Conservation (phyloP, 768 basidiomycete genomes). For the Daedaleopsis sinensis region DNA sequence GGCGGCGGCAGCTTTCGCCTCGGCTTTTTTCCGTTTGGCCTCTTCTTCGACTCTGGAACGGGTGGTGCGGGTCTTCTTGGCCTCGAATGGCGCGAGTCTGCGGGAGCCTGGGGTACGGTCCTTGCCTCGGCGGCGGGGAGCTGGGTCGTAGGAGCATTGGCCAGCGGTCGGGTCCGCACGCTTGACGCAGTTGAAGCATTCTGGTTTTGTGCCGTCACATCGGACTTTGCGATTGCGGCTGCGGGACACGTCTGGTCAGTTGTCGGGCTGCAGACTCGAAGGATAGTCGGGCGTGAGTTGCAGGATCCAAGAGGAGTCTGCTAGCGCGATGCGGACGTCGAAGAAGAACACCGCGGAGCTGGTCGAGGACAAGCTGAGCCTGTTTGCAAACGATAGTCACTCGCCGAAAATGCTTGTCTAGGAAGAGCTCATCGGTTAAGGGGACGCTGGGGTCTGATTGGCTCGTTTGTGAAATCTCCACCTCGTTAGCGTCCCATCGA, state of each 20-base stretch:
- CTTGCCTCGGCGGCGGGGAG: slow-evolving; percentile 79
- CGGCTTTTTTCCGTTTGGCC: slow-evolving; percentile 8
- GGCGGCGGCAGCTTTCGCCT: background rate
- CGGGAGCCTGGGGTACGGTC: slow-evolving; percentile 79
- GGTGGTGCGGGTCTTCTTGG: slow-evolving; percentile 37
- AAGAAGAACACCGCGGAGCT: too few species aligned
- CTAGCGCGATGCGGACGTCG: too few species aligned
- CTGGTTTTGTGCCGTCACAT: slow-evolving; percentile 78
- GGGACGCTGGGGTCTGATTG: too few species aligned
- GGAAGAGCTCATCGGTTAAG: too few species aligned
- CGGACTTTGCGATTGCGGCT: slow-evolving; percentile 81
- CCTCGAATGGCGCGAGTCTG: slow-evolving; percentile 39
- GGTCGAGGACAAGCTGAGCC: too few species aligned
- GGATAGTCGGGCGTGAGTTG: background rate
- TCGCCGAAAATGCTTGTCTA: too few species aligned
- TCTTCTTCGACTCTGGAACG: slow-evolving; percentile 18
- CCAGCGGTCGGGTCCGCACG: slow-evolving; percentile 33
- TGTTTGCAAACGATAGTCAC: too few species aligned
- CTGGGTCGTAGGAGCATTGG: slow-evolving; percentile 67
- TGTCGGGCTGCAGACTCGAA: background rate
- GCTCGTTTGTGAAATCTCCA: too few species aligned
- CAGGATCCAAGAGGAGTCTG: too few species aligned
- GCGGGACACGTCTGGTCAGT: slow-evolving; percentile 19
- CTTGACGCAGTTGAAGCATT: slow-evolving; percentile 71
- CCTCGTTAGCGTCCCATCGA: too few species aligned